Conservation (phyloP, 495 filamentous ascomycete species). For the Penicillium angulare region DNA sequence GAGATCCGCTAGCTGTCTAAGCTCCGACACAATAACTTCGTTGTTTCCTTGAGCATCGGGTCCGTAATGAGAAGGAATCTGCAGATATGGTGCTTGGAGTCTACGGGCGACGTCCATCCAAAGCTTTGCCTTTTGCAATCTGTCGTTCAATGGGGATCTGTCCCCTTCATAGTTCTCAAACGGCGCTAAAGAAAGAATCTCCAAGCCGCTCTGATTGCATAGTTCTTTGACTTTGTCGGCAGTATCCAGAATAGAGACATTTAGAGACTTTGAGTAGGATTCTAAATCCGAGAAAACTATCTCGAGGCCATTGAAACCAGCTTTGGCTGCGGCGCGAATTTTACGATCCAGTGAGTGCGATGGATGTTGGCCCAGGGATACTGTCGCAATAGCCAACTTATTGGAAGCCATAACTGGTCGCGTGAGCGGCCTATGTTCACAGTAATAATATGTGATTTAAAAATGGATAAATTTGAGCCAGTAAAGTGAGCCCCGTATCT, state of each 20-base stretch:
- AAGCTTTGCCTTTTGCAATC: constrained; percentile 59
- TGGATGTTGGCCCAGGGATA: constrained; percentile 63
- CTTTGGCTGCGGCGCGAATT: constrained; percentile 56
- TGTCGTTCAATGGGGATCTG: constrained; percentile 45
- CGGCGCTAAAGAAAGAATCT: constrained; percentile 65
- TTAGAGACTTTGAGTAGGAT: constrained; percentile 39
- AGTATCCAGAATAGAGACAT: constrained; percentile 49
- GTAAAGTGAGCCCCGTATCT: not conserved
- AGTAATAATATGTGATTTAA: not conserved
- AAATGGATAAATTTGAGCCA: not conserved
- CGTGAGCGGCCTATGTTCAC: not conserved
- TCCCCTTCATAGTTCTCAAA: constrained; percentile 73
- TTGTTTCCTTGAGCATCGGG: constrained; percentile 50
- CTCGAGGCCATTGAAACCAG: constrained; percentile 65
- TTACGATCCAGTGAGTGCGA: constrained; percentile 61
- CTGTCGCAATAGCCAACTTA: constrained; percentile 56
- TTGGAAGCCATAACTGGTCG: constrained; percentile 46
- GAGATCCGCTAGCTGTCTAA: constrained; percentile 59
- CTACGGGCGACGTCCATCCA: constrained; percentile 63
- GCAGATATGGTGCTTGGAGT: constrained; percentile 60
- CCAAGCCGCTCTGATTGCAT: constrained; percentile 50
- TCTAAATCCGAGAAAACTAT: constrained; percentile 70
- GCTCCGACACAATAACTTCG: constrained; percentile 57
- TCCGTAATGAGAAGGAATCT: constrained; percentile 65
- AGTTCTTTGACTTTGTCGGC: constrained; percentile 51